A percentile compares a stretch with the other conserved stretches of the same genome.
phyloP scores from a whole-genome alignment of 805 yeast species.

The Torulaspora quercuum region DNA sequence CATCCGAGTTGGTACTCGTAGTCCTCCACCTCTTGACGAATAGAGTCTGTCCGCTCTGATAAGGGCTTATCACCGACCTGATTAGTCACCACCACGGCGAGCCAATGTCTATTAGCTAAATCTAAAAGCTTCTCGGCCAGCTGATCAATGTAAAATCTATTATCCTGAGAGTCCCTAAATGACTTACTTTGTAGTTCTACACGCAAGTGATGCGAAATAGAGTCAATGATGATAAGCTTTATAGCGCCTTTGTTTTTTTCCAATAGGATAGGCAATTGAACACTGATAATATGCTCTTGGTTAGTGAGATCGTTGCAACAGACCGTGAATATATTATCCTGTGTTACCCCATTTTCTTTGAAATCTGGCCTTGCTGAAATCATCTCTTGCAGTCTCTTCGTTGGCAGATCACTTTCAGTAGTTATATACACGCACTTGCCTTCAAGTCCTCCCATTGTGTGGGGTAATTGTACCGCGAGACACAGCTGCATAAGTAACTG shows the following conservation, averaged over 20 bases:
- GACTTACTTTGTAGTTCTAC: slow-evolving; percentile 49
- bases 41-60: slow-evolving; percentile 15
- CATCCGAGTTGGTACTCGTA: slow-evolving; percentile 68
- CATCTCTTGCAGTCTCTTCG: slow-evolving; percentile 57
- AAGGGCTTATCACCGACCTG: slow-evolving; percentile 66
- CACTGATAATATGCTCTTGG: slow-evolving; percentile 67
- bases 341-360: slow-evolving; percentile 39
- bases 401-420: slow-evolving; percentile 73
- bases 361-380: slow-evolving; percentile 34
- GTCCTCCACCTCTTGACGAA: slow-evolving; percentile 29
- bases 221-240: slow-evolving; percentile 68
- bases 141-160: slow-evolving; percentile 42
- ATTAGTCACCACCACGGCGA: slow-evolving; percentile 70
- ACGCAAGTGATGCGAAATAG: slow-evolving; percentile 77
- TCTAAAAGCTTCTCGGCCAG: slow-evolving; percentile 47
- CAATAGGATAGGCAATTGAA: slow-evolving; percentile 63
- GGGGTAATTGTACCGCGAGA: slow-evolving; percentile 52
- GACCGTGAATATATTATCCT: slow-evolving; percentile 46
- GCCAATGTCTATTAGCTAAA: slow-evolving; percentile 45
- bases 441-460: slow-evolving; percentile 46
- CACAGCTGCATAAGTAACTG: slow-evolving; percentile 70
- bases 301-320: slow-evolving; percentile 65
- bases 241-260: slow-evolving; percentile 39
- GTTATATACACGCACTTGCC: slow-evolving; percentile 64
- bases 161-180: slow-evolving; percentile 38